Evolutionary conservation across 768 basidiomycete genomes (phyloP), one percentile per base, ranked within the genome.

Genomic region (Phylloporus sp.): DNA sequence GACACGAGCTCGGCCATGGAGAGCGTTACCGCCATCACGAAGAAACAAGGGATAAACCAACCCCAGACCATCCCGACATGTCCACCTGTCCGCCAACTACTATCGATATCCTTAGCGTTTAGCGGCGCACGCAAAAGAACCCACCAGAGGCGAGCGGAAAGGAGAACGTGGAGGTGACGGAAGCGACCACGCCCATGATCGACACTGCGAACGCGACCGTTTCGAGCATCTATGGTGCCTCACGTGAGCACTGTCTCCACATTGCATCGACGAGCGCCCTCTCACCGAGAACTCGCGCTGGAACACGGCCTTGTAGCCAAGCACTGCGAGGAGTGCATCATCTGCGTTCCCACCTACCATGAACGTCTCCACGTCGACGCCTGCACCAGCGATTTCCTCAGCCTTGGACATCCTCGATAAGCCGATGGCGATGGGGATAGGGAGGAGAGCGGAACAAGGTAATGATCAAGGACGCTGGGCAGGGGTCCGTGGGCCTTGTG

Each of bases 61-160:
- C 86, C 86, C 71, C 82, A 88, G 18, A 87, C 78, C 77, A 88
- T 81, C 15, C 86, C 86, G 22, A 86, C 84, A 67, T 88, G 86
- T 3, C 86, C 86, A 48, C 86, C 86, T 82, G 45, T 1, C 11
- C 7, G 1, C 27, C 40, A 24, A 48, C 4, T 11, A 39, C n/a
- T 20, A 24, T n/a, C 4, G 16, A 26, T 38, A 20, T 10, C 32
- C 3, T 11, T 18, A 15, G 9, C 27, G 41, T 11, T 28, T n/a
- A n/a, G 29, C 18, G 32, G 24, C 24, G 23, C 49, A 27, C 11
- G 20, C 34, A 41, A 27, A 12, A 15, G 11, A 22, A 60, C 75
- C n/a, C 49, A 82, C 84, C 82, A 50, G 80, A 80, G 5, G 77
- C 67, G 6, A 88, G 74, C 1, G 79, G 80, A 65, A 88, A 88